phyloP scores from a whole-genome alignment of 768 basidiomycete species.

The Mycena indigotica region DNA sequence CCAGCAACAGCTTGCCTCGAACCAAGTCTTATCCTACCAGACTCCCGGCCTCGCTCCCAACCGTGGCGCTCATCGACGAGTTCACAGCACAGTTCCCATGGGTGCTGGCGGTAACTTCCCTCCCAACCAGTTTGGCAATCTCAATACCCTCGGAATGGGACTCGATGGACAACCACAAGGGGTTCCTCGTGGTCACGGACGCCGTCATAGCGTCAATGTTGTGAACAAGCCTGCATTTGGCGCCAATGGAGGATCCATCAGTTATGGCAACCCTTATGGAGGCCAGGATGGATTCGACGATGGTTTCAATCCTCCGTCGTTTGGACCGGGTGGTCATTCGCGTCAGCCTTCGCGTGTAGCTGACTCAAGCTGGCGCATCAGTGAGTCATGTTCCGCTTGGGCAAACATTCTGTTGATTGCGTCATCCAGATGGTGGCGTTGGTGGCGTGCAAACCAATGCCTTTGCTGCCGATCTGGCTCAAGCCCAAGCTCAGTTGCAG shows the following conservation, averaged over 20 bases:
- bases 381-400: constrained; percentile 38
- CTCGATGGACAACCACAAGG: constrained; percentile 67
- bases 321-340: constrained; percentile 64
- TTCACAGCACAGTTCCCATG: constrained; percentile 81
- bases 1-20: constrained; percentile 87
- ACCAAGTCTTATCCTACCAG: constrained; percentile 79
- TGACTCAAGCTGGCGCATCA: constrained; percentile 88
- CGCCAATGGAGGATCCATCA: constrained; percentile 48
- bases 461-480: constrained; percentile 84
- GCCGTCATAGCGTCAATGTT: constrained; percentile 90
- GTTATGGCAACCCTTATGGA: constrained; percentile 47
- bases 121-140: constrained; percentile 62
- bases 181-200: constrained; percentile 81
- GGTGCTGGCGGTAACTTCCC: constrained; percentile 46
- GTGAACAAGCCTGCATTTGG: constrained; percentile 71
- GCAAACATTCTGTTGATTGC: constrained; percentile 9
- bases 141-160: constrained; percentile 54
- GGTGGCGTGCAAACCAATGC: constrained; percentile 64
- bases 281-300: constrained; percentile 78
- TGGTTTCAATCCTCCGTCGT: constrained; percentile 64
- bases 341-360: constrained; percentile 68
- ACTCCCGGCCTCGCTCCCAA: constrained; percentile 72
- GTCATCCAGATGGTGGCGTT: constrained; percentile 68
- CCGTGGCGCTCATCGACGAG: constrained; percentile 71
- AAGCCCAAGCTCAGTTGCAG: constrained; percentile 95